Evolutionary conservation across 106 monocot genomes (phyloP).

Genomic region (Acorus calamus): DNA sequence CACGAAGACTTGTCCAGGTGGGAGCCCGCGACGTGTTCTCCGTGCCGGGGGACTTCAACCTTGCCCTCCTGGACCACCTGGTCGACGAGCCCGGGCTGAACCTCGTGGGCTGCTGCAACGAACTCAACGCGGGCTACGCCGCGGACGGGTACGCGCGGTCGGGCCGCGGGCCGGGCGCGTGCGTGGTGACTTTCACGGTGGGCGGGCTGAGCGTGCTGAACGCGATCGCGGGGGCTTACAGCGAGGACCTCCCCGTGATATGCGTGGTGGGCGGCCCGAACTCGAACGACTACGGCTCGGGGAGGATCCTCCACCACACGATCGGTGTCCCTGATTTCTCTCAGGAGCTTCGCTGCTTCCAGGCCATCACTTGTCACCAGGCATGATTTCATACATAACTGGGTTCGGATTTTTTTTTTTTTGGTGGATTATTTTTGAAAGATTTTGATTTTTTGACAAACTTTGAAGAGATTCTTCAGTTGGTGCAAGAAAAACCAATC

Average conservation of each 20-base stretch:
- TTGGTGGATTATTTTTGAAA: too few species aligned
- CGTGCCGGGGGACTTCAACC: conserved; percentile 34
- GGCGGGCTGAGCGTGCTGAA: too few species aligned
- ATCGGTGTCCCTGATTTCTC: conserved; percentile 27
- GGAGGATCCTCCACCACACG: conserved; percentile 29
- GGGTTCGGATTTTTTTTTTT: too few species aligned
- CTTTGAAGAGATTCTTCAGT: too few species aligned
- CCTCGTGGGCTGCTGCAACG: conserved; percentile 29
- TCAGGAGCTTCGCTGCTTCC: conserved; percentile 33
- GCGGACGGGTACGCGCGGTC: conserved; percentile 6
- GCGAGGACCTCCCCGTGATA: conserved; percentile 15
- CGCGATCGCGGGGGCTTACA: too few species aligned
- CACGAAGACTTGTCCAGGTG: conserved; percentile 16
- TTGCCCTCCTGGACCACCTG: conserved; percentile 33
- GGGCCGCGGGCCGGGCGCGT: conserved; percentile 16
- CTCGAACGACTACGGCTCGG: conserved; percentile 28
- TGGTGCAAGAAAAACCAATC: too few species aligned
- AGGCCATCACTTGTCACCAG: conserved; percentile 30
- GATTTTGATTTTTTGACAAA: too few species aligned
- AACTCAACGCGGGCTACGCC: conserved; percentile 34
- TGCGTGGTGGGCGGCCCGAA: conserved; percentile 26
- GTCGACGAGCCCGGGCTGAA: conserved; percentile 29
- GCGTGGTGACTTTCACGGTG: conserved; percentile 17
- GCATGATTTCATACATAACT: background rate
- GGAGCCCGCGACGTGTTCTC: conserved; percentile 15